Percentiles rank a stretch among this genome's conserved stretches.
These are phyloP conservation scores for Diaporthe citri DNA, from an alignment of 2,329 filamentous ascomycete species.

Conservation along the genomic window DNA sequence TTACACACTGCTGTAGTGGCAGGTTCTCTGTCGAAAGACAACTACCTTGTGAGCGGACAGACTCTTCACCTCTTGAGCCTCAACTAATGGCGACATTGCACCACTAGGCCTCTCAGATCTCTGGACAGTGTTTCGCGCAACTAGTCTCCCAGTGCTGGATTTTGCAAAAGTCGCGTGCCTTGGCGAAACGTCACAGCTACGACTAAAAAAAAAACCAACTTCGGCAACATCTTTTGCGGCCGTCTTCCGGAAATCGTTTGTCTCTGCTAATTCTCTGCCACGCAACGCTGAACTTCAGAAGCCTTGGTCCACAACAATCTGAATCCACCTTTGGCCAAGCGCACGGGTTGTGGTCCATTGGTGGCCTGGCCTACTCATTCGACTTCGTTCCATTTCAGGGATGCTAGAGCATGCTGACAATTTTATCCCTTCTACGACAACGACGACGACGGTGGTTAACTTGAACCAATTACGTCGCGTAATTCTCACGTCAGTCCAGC, in stretches of 20 bases:
- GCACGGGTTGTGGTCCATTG: neutral
- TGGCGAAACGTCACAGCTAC: slow-evolving; percentile 20
- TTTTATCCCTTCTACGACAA: neutral
- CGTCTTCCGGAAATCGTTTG: neutral
- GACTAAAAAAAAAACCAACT: neutral
- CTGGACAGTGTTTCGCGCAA: neutral
- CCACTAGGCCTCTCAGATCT: slow-evolving; percentile 1
- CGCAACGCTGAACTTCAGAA: neutral
- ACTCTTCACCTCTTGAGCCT: neutral
- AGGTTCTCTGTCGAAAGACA: neutral
- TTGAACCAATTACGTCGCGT: neutral
- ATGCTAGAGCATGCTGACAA: neutral
- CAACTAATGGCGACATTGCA: slow-evolving; percentile 7
- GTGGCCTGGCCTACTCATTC: neutral
- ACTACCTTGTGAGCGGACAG: slow-evolving; percentile 22
- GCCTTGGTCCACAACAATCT: neutral
- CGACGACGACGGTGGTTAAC: neutral
- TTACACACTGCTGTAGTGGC: slow-evolving; percentile 17
- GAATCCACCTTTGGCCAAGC: neutral
- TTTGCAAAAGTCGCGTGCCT: neutral
- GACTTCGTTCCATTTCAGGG: slow-evolving; percentile 13
- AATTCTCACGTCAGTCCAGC: neutral
- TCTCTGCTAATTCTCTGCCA: neutral
- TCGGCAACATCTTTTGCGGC: neutral
- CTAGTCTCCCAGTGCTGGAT: neutral